phyloP scores from a whole-genome alignment of 805 yeast species.

The Candida krabiensis region DNA sequence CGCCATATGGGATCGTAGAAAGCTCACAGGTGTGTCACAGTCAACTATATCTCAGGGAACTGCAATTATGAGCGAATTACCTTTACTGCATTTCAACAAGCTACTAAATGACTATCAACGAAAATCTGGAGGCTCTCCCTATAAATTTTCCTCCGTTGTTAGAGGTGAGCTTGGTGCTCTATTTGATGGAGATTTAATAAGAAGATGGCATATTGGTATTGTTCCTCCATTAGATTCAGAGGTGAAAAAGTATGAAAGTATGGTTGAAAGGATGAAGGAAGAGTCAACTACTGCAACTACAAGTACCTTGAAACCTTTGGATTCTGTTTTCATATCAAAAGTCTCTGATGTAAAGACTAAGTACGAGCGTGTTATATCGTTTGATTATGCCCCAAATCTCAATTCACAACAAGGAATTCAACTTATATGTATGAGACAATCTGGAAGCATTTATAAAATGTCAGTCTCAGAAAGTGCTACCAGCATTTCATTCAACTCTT shows the following conservation, averaged over 20 bases:
- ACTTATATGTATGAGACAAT: conserved; percentile 84
- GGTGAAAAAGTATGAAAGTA: conserved; percentile 21
- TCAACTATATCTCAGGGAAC: conserved; percentile 11
- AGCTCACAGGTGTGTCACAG: conserved; percentile 34
- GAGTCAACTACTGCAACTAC: conserved; percentile 16
- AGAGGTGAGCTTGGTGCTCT: conserved; percentile 76
- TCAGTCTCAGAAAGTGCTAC: conserved; percentile 67
- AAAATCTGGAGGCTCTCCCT: conserved; percentile 61
- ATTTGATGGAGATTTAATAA: conserved; percentile 72
- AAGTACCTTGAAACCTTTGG: conserved; percentile 33
- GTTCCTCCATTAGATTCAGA: conserved; percentile 41
- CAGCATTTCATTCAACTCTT: conserved; percentile 63
- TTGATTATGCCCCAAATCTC: conserved; percentile 71
- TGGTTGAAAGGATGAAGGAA: conserved; percentile 14
- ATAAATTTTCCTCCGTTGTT: conserved; percentile 64
- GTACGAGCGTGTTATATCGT: conserved; percentile 79
- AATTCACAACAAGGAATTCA: conserved; percentile 54
- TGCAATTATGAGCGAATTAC: conserved; percentile 44
- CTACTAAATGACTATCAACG: conserved; percentile 59
- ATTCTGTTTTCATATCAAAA: conserved; percentile 68
- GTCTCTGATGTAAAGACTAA: conserved; percentile 76
- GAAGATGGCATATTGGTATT: conserved; percentile 77
- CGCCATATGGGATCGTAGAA: conserved; percentile 80
- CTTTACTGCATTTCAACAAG: conserved; percentile 59
- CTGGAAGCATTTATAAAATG: conserved; percentile 85